A percentile compares a stretch with the other conserved stretches of the same genome.
phyloP scores from a whole-genome alignment of 352 stramenopile genomes.

The Halophytophthora batemanensis region DNA sequence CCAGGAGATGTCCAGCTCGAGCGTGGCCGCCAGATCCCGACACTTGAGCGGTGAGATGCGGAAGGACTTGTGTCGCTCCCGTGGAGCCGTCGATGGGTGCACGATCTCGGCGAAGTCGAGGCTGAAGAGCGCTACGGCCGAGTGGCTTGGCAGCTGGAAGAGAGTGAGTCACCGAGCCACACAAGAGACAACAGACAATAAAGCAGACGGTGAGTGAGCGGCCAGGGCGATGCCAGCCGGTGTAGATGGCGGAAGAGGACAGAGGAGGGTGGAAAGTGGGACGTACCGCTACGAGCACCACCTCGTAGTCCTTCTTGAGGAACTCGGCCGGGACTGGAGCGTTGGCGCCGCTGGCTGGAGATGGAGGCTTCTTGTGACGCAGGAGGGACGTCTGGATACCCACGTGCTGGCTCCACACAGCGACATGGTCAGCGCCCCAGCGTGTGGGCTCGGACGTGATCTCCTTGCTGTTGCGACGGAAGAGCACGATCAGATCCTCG shows the following conservation, averaged over 20 bases:
- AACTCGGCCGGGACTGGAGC: too few relatives aligned
- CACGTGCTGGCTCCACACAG: conserved; percentile 77
- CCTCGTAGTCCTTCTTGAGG: conserved; percentile 79
- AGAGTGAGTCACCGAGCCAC: conserved; percentile 5
- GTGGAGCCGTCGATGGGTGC: conserved; percentile 32
- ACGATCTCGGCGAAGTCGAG: conserved; percentile 75
- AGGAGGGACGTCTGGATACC: conserved; percentile 76
- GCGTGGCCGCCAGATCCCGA: conserved; percentile 62
- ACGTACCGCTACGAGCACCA: conserved; percentile 73
- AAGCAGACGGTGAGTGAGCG: conserved; percentile 10
- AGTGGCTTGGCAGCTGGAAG: conserved; percentile 68
- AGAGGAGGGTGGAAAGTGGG: background rate
- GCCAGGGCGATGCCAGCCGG: conserved; percentile 3
- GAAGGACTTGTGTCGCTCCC: conserved; percentile 49
- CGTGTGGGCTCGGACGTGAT: conserved; percentile 64
- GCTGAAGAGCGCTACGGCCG: conserved; percentile 70
- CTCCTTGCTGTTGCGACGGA: conserved; percentile 80
- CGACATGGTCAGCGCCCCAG: conserved; percentile 65
- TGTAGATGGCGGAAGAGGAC: background rate
- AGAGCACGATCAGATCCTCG: conserved; percentile 77
- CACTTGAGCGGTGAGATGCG: conserved; percentile 69
- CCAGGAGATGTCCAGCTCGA: conserved; percentile 80
- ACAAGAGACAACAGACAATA: conserved; percentile 11
- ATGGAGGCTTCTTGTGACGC: conserved; percentile 36
- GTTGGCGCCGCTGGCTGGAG: too few relatives aligned